Evolutionary conservation across 2,329 filamentous ascomycete species (phyloP), one percentile per base, ranked within the genome.

Genomic region (Aureobasidium leucospermi): DNA sequence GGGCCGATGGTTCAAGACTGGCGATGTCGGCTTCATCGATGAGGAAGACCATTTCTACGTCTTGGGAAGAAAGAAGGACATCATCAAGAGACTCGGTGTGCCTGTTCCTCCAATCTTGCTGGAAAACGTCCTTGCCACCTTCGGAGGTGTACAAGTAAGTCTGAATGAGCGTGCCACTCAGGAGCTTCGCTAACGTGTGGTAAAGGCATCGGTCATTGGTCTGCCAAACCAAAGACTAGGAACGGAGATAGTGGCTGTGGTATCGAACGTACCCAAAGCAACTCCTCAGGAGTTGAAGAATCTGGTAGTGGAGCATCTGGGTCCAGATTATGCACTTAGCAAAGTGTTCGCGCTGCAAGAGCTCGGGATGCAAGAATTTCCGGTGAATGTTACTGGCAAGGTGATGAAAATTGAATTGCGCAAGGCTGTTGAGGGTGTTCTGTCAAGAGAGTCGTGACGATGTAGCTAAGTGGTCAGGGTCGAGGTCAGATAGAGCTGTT

Each of bases 341-440:
- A 56, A 56, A 56, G 52, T 56, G 16, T 56, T 56, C 8, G 36
- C 52, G 6, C 41, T 56, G 29, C 29, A 43, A 7, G 52, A 56
- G 39, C 31, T 56, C 29, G 52, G 41, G 6, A 34, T 56, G 39
- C 39, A 45, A 19, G 29, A 45, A 41, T 56, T 56, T 13, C 52
- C 52, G 10, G 16, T 56, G 29, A 56, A 56, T 6, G 52, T 56
- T 29, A 45, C 52, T 2, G 52, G 52, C 10, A 56, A 56, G 31
- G 41, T 56, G 9, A 56, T 56, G 52, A 56, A 56, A 41, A 56
- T 56, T 36, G 52, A 45, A 31, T 36, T 56, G 41, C 39, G 52
- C 29, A 46, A 36, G 23, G 52, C 41, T 16, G 52, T 56, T 1
- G 52, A 56, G 16, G 8, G 32, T 8, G 5, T 41, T 11, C 19